These are phyloP conservation scores for Acanthamoeba lenticulata DNA, from an alignment of 208 protist genomes.

Conservation along the genomic window DNA sequence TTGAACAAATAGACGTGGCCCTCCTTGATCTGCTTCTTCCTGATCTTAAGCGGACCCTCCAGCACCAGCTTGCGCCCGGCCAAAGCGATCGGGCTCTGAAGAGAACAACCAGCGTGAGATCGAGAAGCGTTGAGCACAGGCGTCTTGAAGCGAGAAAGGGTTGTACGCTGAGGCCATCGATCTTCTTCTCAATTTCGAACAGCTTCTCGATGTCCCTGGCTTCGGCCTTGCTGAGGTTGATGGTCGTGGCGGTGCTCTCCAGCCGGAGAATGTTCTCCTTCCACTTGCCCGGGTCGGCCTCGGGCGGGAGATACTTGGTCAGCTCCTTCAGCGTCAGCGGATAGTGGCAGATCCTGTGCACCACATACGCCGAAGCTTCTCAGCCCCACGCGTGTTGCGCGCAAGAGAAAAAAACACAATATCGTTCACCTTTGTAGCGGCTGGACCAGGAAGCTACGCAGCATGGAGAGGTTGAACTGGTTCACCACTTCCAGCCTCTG, in stretches of 20 bases:
- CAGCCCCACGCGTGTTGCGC: too few species aligned
- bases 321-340: slow-evolving; percentile 12
- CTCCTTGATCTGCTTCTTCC: slow-evolving; percentile 19
- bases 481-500: slow-evolving; percentile 1
- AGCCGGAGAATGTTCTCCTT: slow-evolving; percentile 4
- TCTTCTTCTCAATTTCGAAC: slow-evolving; percentile 26
- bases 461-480: slow-evolving; percentile 34
- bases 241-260: not conserved
- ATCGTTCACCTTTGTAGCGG: slow-evolving; percentile 12
- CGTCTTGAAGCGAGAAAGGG: not conserved
- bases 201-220: slow-evolving; percentile 35
- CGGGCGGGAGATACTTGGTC: slow-evolving; percentile 8
- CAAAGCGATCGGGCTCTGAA: not conserved
- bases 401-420: too few species aligned
- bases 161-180: not conserved
- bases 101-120: too few species aligned
- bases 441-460: slow-evolving; percentile 4
- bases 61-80: not conserved
- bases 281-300: slow-evolving; percentile 25
- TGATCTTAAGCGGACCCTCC: slow-evolving; percentile 21
- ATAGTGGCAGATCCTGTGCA: slow-evolving; percentile 28
- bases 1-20: slow-evolving; percentile 16
- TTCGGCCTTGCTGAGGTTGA: slow-evolving; percentile 22
- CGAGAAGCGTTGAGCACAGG: too few species aligned
- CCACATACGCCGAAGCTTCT: too few species aligned